Conservation (phyloP, 2,329 filamentous ascomycete genomes). For the Aspergillus viridinutans region DNA sequence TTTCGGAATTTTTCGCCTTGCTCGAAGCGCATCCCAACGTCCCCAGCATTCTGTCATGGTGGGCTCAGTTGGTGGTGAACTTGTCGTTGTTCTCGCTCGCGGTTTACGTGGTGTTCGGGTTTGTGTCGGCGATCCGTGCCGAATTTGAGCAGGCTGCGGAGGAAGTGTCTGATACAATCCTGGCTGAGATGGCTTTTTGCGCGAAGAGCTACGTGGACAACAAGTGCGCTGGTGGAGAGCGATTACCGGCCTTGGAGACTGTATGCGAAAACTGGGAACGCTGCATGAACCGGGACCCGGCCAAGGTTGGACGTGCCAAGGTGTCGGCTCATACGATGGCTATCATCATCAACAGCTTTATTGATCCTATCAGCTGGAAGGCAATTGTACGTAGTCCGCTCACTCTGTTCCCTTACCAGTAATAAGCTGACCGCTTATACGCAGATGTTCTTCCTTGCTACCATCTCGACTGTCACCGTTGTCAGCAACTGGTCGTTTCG, state of each 20-base stretch:
- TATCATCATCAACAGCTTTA: constrained; percentile 88
- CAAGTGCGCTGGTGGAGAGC: constrained; percentile 61
- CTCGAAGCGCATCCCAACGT: constrained; percentile 62
- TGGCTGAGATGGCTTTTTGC: constrained; percentile 71
- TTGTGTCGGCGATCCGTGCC: constrained; percentile 65
- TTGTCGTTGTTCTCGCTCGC: constrained; percentile 45
- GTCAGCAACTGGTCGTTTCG: constrained; percentile 59
- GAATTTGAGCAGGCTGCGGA: constrained; percentile 72
- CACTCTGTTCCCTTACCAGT: not conserved
- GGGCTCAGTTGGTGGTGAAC: constrained; percentile 58
- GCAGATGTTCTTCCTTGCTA: constrained; percentile 37
- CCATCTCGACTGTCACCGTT: constrained; percentile 48
- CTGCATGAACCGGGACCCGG: constrained; percentile 82
- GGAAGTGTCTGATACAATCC: constrained; percentile 62
- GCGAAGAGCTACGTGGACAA: constrained; percentile 71
- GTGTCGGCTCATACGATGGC: constrained; percentile 85
- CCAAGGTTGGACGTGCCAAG: constrained; percentile 70
- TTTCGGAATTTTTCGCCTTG: constrained; percentile 55
- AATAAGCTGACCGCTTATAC: constrained; percentile 12
- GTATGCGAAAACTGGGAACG: constrained; percentile 76
- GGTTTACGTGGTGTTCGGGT: constrained; percentile 64
- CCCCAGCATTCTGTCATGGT: constrained; percentile 62
- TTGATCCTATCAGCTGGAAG: constrained; percentile 86
- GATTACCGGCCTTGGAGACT: constrained; percentile 67
- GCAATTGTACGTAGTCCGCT: constrained; percentile 53